Conservation (phyloP, 495 filamentous ascomycete genomes). For the Amorphotheca resinae region DNA sequence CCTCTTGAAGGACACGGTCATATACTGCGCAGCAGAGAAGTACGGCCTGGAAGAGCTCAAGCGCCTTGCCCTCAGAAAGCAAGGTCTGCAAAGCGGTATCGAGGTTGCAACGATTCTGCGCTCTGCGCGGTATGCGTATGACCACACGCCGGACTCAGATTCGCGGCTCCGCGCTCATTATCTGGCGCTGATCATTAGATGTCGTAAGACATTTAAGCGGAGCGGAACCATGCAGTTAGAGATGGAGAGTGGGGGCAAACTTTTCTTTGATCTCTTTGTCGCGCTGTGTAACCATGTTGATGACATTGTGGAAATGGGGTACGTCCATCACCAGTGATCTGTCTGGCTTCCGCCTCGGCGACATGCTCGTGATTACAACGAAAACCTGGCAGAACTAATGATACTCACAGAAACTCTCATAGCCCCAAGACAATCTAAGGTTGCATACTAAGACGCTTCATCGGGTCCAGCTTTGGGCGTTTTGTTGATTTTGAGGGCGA, state of each 20-base stretch:
- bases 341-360: no score
- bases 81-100: slow-evolving; percentile 59
- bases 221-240: slow-evolving; percentile 95
- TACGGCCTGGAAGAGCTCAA: slow-evolving; percentile 75
- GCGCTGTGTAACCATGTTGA: slow-evolving; percentile 85
- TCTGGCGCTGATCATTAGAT: slow-evolving; percentile 80
- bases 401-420: slow-evolving; percentile 15
- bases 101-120: slow-evolving; percentile 72
- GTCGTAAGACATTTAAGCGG: slow-evolving; percentile 73
- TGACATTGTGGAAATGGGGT: slow-evolving; percentile 32
- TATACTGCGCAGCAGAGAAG: slow-evolving; percentile 80
- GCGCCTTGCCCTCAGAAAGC: slow-evolving; percentile 70
- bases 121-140: slow-evolving; percentile 77
- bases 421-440: slow-evolving; percentile 23
- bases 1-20: slow-evolving; percentile 75
- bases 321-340: slow-evolving; percentile 1
- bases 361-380: no score
- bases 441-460: slow-evolving; percentile 3
- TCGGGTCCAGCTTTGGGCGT: slow-evolving; percentile 17
- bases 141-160: slow-evolving; percentile 77
- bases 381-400: no score
- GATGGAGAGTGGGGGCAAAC: slow-evolving; percentile 74
- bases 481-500: slow-evolving; percentile 19
- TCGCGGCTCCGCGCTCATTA: slow-evolving; percentile 84
- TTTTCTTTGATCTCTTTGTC: slow-evolving; percentile 92